Conservation (phyloP, 208 protist genomes). For the Trypanosoma boissoni region DNA sequence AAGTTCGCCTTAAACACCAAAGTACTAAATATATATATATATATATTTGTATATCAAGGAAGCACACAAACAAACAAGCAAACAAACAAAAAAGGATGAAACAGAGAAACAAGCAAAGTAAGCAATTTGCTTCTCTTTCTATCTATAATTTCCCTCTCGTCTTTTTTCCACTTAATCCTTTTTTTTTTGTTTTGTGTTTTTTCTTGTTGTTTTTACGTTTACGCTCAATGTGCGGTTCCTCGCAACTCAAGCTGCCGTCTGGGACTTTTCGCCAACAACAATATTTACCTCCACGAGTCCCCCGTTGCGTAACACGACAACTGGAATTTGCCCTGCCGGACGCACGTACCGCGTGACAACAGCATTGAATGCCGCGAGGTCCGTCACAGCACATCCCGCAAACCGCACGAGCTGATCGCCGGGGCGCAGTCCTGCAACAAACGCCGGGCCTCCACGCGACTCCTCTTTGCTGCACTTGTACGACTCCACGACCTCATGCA, state of each 20-base stretch:
- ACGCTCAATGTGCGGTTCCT: too few relatives aligned
- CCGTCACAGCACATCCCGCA: slow-evolving; percentile 80
- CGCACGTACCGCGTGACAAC: slow-evolving; percentile 72
- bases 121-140: too few relatives aligned
- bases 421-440: slow-evolving; percentile 48
- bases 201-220: not conserved
- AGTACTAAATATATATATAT: slow-evolving; percentile 12
- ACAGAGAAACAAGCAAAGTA: too few relatives aligned
- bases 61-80: slow-evolving; percentile 22
- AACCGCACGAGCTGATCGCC: slow-evolving; percentile 79
- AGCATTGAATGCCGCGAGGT: slow-evolving; percentile 81
- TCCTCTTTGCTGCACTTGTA: slow-evolving; percentile 42
- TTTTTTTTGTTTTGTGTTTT: not conserved
- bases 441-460: slow-evolving; percentile 45
- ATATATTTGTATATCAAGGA: slow-evolving; percentile 20
- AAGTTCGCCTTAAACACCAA: not conserved
- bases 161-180: slow-evolving; percentile 23
- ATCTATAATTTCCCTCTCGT: too few relatives aligned
- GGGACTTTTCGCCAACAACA: slow-evolving; percentile 25
- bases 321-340: slow-evolving; percentile 40
- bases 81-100: not conserved
- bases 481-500: slow-evolving; percentile 49
- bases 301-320: slow-evolving; percentile 49
- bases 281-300: slow-evolving; percentile 19
- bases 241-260: too few relatives aligned